Evolutionary conservation across 2,329 filamentous ascomycete genomes (phyloP).

Genomic region (Thyridium curvatum): DNA sequence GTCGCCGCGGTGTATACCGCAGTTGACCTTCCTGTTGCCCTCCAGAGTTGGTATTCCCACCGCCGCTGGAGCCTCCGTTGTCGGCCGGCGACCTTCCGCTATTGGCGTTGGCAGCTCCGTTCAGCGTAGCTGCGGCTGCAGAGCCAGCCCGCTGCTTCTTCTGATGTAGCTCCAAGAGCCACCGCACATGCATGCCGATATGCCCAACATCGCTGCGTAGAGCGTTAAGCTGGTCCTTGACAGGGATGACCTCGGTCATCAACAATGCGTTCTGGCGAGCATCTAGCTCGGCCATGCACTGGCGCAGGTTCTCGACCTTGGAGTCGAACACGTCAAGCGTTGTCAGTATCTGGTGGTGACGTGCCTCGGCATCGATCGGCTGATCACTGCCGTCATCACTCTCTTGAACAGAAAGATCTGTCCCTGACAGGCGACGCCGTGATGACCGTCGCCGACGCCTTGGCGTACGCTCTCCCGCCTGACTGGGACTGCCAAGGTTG

Average conservation of each 20-base stretch:
- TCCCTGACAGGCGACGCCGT: no score
- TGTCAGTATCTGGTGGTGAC: slow-evolving; percentile 31
- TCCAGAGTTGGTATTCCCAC: slow-evolving; percentile 1
- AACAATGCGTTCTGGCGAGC: slow-evolving; percentile 54
- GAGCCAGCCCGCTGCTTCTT: slow-evolving; percentile 5
- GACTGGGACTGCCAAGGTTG: no score
- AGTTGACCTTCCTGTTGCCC: background rate
- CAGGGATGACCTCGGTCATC: slow-evolving; percentile 54
- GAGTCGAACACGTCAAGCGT: slow-evolving; percentile 45
- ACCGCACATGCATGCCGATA: slow-evolving; percentile 53
- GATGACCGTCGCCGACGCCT: no score
- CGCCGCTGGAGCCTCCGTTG: background rate
- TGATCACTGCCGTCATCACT: no score
- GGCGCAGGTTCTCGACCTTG: slow-evolving; percentile 51
- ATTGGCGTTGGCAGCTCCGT: slow-evolving; percentile 7
- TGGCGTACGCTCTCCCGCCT: no score
- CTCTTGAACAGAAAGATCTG: no score
- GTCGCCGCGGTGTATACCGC: slow-evolving; percentile 2
- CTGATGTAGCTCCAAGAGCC: slow-evolving; percentile 42
- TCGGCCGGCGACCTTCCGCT: background rate
- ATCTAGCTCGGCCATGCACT: slow-evolving; percentile 51
- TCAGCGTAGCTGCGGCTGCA: slow-evolving; percentile 3
- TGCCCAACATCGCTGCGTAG: slow-evolving; percentile 50
- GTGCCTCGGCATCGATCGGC: no score
- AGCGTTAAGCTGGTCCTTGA: slow-evolving; percentile 58